phyloP scores from a whole-genome alignment of 108 stramenopile species.

The Hondaea fermentalgiana region DNA sequence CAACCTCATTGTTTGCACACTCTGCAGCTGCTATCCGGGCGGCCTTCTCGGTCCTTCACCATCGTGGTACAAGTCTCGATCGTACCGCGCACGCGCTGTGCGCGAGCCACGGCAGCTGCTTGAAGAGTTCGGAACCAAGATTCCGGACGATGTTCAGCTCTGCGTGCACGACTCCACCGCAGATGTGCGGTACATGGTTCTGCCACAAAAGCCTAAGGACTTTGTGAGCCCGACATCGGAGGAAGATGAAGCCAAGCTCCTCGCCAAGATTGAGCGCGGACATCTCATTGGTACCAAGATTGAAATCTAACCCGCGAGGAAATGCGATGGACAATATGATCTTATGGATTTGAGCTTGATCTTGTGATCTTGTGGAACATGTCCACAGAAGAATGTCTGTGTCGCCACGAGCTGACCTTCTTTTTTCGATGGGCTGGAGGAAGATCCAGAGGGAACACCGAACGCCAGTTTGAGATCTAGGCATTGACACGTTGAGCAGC shows the following conservation, averaged over 20 bases:
- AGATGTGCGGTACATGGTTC: conserved; percentile 56
- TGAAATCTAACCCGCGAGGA: too few relatives aligned
- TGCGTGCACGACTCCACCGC: conserved; percentile 63
- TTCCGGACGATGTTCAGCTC: conserved; percentile 24
- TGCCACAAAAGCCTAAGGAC: conserved; percentile 47
- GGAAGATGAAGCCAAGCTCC: conserved; percentile 46
- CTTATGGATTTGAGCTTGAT: too few relatives aligned
- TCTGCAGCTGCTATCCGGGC: conserved; percentile 60
- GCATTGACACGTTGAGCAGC: too few relatives aligned
- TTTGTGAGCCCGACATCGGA: conserved; percentile 24
- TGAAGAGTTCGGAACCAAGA: conserved; percentile 40
- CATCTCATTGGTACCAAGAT: conserved; percentile 49
- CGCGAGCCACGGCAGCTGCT: conserved; percentile 55
- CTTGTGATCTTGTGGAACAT: too few relatives aligned
- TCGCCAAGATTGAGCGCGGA: conserved; percentile 45
- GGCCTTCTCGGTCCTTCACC: conserved; percentile 53
- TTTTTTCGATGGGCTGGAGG: too few relatives aligned
- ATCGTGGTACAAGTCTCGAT: conserved; percentile 58
- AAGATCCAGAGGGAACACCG: too few relatives aligned
- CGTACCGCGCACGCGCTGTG: conserved; percentile 54
- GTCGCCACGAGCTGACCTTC: too few relatives aligned
- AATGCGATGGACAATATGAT: too few relatives aligned
- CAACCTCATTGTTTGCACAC: conserved; percentile 56
- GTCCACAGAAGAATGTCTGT: too few relatives aligned
- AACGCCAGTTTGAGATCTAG: too few relatives aligned